Evolutionary conservation across 1,284 basidiomycete species (phyloP).

Genomic region (Puccinia sorghi): DNA sequence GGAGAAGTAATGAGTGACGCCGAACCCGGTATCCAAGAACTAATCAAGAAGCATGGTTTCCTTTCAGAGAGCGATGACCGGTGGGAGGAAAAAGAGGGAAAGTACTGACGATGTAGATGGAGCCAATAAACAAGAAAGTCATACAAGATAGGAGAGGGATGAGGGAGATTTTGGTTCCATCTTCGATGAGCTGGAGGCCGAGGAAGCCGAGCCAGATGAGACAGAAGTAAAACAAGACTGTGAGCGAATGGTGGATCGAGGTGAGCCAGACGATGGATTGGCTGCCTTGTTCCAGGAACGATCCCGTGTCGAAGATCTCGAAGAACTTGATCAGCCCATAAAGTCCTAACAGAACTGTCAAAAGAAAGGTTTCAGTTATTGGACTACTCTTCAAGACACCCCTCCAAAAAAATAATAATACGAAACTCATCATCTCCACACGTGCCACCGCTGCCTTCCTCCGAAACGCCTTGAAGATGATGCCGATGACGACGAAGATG

Average conservation of each 20-base stretch:
- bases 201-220: conserved; percentile 55
- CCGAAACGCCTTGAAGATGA: conserved; percentile 62
- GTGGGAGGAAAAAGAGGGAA: background rate
- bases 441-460: conserved; percentile 64
- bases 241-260: conserved; percentile 52
- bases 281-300: conserved; percentile 51
- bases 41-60: background rate
- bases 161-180: conserved; percentile 54
- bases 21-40: conserved; percentile 55
- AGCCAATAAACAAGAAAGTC: conserved; percentile 10
- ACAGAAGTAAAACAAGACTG: conserved; percentile 51
- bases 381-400: no score
- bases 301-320: conserved; percentile 54
- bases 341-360: conserved; percentile 52
- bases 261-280: conserved; percentile 53
- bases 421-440: conserved; percentile 64
- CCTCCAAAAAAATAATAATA: no score
- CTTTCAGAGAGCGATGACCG: conserved; percentile 51
- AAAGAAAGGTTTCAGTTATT: background rate
- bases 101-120: conserved; percentile 30
- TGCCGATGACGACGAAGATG: conserved; percentile 62
- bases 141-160: conserved; percentile 31
- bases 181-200: conserved; percentile 55
- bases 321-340: conserved; percentile 54
- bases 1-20: conserved; percentile 55